Evolutionary conservation across 208 protist species (phyloP).

Genomic region (Trichomonas vaginalis): DNA sequence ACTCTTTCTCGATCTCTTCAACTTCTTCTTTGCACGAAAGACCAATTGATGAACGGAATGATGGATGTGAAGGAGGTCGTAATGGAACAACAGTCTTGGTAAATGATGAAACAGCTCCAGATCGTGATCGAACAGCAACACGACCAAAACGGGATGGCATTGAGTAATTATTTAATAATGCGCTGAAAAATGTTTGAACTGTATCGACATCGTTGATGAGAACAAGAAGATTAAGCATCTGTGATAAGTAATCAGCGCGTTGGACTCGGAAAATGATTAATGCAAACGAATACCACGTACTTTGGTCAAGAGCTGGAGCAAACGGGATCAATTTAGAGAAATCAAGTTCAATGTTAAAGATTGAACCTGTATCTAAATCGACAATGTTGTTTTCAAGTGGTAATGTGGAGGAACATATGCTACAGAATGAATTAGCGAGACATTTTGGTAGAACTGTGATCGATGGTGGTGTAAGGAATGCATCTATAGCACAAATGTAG

Average conservation of each 20-base stretch:
- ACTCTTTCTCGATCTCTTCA: neutral
- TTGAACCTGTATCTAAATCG: neutral
- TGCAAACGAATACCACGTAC: neutral
- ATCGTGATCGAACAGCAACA: neutral
- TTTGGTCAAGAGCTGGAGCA: neutral
- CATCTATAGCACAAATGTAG: neutral
- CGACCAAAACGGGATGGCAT: neutral
- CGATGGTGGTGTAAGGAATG: neutral
- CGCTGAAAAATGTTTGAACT: neutral
- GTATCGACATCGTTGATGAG: neutral
- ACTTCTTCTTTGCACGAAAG: neutral
- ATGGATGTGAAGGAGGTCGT: neutral
- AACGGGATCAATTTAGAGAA: neutral
- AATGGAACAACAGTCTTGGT: neutral
- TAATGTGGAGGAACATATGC: neutral
- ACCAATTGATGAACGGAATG: neutral
- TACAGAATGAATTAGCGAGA: neutral
- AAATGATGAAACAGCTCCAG: neutral
- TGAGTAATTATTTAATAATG: neutral
- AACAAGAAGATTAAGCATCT: neutral
- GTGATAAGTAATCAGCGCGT: neutral
- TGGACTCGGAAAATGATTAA: neutral
- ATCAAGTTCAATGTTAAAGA: neutral
- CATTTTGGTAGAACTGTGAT: neutral
- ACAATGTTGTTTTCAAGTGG: neutral